phyloP scores from a whole-genome alignment of 495 filamentous ascomycete genomes.

The Extremus antarcticus region DNA sequence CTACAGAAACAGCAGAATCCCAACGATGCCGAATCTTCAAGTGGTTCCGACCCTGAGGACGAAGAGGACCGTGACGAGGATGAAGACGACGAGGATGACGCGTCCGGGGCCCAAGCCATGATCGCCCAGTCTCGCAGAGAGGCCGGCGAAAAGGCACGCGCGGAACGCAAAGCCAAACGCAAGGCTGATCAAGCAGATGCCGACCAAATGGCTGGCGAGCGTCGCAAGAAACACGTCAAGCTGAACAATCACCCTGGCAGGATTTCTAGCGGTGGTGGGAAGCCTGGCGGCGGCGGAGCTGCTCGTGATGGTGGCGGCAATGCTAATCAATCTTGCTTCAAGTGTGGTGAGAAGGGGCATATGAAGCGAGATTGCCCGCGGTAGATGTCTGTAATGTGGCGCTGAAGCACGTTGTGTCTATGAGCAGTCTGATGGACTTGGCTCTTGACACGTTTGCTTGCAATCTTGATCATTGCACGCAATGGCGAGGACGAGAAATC shows the following conservation, averaged over 20 bases:
- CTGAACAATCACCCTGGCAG: slow-evolving; percentile 36
- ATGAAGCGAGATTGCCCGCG: slow-evolving; percentile 33
- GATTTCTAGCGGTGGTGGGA: slow-evolving; percentile 33
- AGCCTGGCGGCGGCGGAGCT: background rate
- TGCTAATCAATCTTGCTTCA: slow-evolving; percentile 29
- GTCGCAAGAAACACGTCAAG: slow-evolving; percentile 48
- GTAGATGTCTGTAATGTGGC: no score
- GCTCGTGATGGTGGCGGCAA: background rate
- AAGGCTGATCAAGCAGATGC: slow-evolving; percentile 23
- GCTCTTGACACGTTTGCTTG: no score
- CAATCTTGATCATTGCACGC: no score
- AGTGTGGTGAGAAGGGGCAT: slow-evolving; percentile 36
- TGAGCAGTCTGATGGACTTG: no score
- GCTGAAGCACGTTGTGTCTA: no score
- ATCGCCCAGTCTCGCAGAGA: slow-evolving; percentile 26
- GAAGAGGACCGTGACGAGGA: slow-evolving; percentile 30
- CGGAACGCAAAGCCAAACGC: slow-evolving; percentile 27
- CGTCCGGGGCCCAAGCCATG: slow-evolving; percentile 25
- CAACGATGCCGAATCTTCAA: slow-evolving; percentile 7
- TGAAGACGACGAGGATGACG: slow-evolving; percentile 28
- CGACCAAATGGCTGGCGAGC: slow-evolving; percentile 35
- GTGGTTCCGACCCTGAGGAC: slow-evolving; percentile 15
- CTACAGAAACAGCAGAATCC: slow-evolving; percentile 16
- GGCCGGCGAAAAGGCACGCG: slow-evolving; percentile 19
- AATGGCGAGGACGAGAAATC: no score